Conservation (phyloP, 768 basidiomycete species). For the Termitomyces eurrhizus region DNA sequence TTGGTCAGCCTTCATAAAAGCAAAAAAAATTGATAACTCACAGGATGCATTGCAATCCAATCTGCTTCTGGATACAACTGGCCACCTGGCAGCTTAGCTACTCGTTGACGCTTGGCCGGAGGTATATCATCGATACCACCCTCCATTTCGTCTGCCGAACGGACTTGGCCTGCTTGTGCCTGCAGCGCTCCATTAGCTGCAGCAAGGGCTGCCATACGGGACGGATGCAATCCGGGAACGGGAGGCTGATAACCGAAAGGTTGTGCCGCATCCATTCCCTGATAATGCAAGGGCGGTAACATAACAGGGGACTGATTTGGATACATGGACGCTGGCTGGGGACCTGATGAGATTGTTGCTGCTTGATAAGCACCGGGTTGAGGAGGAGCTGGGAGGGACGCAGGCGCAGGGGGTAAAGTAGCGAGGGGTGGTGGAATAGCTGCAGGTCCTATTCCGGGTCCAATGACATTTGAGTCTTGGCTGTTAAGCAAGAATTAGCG, state of each 20-base stretch:
- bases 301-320: constrained; percentile 60
- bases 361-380: constrained; percentile 65
- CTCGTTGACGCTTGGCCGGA: constrained; percentile 83
- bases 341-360: constrained; percentile 87
- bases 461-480: constrained; percentile 76
- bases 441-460: constrained; percentile 83
- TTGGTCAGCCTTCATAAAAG: neutral
- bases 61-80: constrained; percentile 82
- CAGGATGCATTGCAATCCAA: constrained; percentile 89
- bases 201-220: constrained; percentile 59
- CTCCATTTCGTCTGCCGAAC: constrained; percentile 81
- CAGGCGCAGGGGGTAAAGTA: constrained; percentile 61
- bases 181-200: constrained; percentile 47
- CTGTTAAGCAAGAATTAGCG: constrained; percentile 28
- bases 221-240: constrained; percentile 61
- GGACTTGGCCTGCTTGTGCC: constrained; percentile 66
- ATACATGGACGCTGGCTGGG: constrained; percentile 81
- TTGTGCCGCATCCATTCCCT: constrained; percentile 70
- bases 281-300: constrained; percentile 83
- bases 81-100: constrained; percentile 83
- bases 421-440: constrained; percentile 67
- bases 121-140: constrained; percentile 60
- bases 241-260: constrained; percentile 79
- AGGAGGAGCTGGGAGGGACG: constrained; percentile 72
- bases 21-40: constrained; percentile 26